Evolutionary conservation across 148 eudicot species (phyloP), one percentile per base, ranked within the genome.

Genomic region (Rhododendron ovatum): DNA sequence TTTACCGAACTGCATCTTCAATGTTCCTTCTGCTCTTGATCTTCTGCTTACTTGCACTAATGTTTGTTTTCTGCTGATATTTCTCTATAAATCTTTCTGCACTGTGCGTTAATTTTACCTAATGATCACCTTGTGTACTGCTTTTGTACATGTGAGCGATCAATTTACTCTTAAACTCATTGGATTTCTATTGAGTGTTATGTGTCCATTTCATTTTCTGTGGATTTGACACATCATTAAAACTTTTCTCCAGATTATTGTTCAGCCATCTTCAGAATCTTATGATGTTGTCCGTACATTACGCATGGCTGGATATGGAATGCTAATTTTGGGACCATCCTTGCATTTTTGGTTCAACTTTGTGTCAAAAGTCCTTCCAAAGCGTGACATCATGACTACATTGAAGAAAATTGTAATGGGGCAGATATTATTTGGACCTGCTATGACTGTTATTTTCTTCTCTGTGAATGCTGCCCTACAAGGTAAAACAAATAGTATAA

Each of bases 321-420:
- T 93, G 93, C 20, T 95, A 65, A 82, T 94, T 79, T 84, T 97
- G 87, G 99, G 99, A 24, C 99, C 99, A 37, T 80, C 99, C 3
- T 41, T 97, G 91, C 99, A 95, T 91, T 94, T 87, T 86, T 97
- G 98, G 98, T 97, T 95, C 91, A 97, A 93, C 83, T 89, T 93
- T 30, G 86, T 95, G 88, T 91, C 98, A 33, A 92, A 83, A 84
- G 85, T 86, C 43, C 90, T 95, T 81, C 99, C 99, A 80, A 92
- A 93, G 87, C 90, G 93, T 39, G 98, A 93, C 87, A 39, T 97
- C 26, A 65, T 90, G 57, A 88, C 98, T 20, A 97, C 98, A 28
- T 87, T 90, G 30, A 95, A 94, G 90, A 97, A 95, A 88, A 97
- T 97, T 89, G 89, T 84, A 10, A 80, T 94, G 90, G 99, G 98